A percentile compares a stretch with the other conserved stretches of the same genome.
Conservation (phyloP, 1,284 basidiomycete genomes). For the Puccinia horiana region DNA sequence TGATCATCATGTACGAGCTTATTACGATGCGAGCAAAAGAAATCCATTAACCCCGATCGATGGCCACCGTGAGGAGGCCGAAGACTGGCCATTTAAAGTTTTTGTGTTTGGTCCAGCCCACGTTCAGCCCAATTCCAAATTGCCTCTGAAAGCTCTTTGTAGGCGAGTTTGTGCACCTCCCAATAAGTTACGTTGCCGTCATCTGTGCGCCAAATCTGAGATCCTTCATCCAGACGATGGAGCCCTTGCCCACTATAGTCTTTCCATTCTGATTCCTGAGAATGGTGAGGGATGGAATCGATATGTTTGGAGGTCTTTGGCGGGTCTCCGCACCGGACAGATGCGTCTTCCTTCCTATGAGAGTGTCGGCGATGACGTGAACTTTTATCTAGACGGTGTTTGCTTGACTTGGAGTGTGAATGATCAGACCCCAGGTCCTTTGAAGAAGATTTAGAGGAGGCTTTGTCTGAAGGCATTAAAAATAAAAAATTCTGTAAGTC, state of each 20-base stretch:
- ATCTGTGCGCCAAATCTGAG: conserved; percentile 26
- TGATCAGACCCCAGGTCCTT: neutral
- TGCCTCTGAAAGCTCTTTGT: conserved; percentile 13
- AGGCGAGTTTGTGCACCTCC: conserved; percentile 28
- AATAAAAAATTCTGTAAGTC: neutral
- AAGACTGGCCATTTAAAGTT: conserved; percentile 4
- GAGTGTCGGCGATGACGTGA: neutral
- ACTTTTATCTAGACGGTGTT: neutral
- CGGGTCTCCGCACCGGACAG: neutral
- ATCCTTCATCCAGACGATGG: conserved; percentile 24
- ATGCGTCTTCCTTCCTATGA: neutral
- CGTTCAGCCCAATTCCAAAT: conserved; percentile 39
- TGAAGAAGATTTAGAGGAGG: neutral
- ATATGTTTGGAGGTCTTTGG: neutral
- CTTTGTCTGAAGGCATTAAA: neutral
- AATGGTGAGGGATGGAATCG: neutral
- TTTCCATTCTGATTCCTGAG: neutral
- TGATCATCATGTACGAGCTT: conserved; percentile 41
- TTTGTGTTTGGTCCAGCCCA: conserved; percentile 32
- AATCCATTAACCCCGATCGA: conserved; percentile 36
- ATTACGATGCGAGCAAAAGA: conserved; percentile 26
- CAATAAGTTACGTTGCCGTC: conserved; percentile 35
- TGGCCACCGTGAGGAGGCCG: conserved; percentile 25
- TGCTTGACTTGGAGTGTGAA: neutral
- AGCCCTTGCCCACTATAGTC: neutral